A percentile compares a stretch with the other conserved stretches of the same genome.
Conservation (phyloP, 2,329 filamentous ascomycete species). For the Pseudocercospora crystallina region DNA sequence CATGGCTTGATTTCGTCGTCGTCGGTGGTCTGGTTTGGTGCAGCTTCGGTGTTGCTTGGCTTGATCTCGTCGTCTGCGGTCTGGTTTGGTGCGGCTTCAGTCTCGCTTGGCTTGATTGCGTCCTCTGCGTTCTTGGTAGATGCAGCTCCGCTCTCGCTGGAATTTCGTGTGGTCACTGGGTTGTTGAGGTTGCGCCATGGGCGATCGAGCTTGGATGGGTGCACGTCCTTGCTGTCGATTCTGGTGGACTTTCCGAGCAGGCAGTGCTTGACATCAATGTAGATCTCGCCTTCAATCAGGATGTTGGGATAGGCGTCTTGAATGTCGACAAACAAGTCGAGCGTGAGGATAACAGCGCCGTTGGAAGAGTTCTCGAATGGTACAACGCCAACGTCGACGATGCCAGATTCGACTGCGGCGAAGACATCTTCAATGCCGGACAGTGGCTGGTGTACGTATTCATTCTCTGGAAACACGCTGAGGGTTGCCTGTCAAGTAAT, state of each 20-base stretch:
- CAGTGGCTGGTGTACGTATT: conserved; percentile 39
- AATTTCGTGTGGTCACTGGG: too few species aligned
- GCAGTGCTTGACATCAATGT: conserved; percentile 85
- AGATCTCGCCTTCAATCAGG: conserved; percentile 77
- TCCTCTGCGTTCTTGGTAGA: not conserved
- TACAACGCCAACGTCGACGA: conserved; percentile 72
- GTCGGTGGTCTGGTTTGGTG: too few species aligned
- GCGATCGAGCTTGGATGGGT: not conserved
- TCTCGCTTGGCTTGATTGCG: too few species aligned
- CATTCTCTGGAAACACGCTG: conserved; percentile 17
- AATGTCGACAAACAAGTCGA: conserved; percentile 83
- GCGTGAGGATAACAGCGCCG: conserved; percentile 83
- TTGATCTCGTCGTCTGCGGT: too few species aligned
- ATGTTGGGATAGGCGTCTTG: conserved; percentile 64
- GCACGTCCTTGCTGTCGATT: not conserved
- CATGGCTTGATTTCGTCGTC: too few species aligned
- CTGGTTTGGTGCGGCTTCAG: too few species aligned
- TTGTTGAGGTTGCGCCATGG: conserved; percentile 10
- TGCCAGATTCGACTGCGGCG: conserved; percentile 67
- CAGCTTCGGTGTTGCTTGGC: too few species aligned
- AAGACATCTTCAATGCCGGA: conserved; percentile 69
- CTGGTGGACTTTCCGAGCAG: conserved; percentile 59
- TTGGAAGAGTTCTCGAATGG: conserved; percentile 97
- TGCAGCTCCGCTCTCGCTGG: not conserved
- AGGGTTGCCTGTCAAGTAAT: conserved; percentile 23